Evolutionary conservation across 108 stramenopile species (phyloP).

Genomic region (Cyclotella cryptica): DNA sequence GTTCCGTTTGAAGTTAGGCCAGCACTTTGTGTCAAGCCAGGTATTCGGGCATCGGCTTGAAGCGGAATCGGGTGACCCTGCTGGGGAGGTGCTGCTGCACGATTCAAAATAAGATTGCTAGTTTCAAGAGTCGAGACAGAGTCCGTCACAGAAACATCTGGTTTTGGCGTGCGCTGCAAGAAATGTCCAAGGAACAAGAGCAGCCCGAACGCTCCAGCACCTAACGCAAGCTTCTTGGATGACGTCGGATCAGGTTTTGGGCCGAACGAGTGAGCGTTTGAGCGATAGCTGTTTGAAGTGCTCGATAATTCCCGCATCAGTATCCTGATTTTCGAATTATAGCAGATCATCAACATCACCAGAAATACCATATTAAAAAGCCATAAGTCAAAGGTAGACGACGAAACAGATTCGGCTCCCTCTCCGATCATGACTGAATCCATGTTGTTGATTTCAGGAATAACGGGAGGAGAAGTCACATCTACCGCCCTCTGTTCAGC

Average conservation of each 20-base stretch:
- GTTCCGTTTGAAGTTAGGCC: neutral
- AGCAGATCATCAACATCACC: neutral
- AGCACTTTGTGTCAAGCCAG: neutral
- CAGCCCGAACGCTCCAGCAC: too few species aligned
- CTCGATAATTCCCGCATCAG: neutral
- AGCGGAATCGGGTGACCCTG: neutral
- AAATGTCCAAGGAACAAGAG: too few species aligned
- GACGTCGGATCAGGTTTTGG: too few species aligned
- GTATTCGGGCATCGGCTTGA: neutral
- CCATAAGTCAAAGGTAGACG: neutral
- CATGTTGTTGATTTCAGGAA: neutral
- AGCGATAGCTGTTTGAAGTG: neutral
- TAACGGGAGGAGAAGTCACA: neutral
- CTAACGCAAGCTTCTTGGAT: too few species aligned
- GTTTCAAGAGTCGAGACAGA: too few species aligned
- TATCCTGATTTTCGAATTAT: neutral
- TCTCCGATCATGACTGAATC: neutral
- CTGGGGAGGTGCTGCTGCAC: neutral
- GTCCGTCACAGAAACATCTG: too few species aligned
- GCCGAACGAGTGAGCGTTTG: too few species aligned
- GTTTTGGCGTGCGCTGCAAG: too few species aligned
- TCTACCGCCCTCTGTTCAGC: neutral
- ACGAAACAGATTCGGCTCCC: neutral
- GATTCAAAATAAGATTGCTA: too few species aligned
- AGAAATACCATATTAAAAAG: neutral